phyloP scores from a whole-genome alignment of 345 rosid species.

The Salix dunnii region DNA sequence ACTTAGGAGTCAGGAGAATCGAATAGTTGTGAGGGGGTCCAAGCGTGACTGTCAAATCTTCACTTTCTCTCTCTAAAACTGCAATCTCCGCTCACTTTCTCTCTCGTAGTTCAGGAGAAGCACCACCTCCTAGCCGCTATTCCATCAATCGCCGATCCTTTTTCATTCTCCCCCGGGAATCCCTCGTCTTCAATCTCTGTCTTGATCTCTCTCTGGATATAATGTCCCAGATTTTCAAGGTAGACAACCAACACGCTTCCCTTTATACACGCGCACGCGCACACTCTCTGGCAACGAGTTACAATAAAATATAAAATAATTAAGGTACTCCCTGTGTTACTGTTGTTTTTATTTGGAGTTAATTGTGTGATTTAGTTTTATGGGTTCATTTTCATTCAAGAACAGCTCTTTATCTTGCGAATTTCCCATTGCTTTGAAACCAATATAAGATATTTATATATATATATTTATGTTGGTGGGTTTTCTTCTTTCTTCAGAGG shows the following conservation, averaged over 20 bases:
- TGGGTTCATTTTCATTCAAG: conserved; percentile 11
- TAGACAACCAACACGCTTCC: conserved; percentile 10
- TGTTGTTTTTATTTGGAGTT: neutral
- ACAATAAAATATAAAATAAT: neutral
- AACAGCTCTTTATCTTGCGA: neutral
- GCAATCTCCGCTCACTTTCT: conserved; percentile 22
- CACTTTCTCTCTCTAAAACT: conserved; percentile 40
- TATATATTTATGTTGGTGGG: neutral
- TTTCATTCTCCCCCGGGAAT: conserved; percentile 26
- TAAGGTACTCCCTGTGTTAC: neutral
- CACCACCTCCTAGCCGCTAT: neutral
- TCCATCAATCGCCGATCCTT: conserved; percentile 33
- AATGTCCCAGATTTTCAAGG: conserved; percentile 56
- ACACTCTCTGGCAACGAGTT: no score
- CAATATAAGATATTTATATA: no score
- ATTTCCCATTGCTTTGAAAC: neutral
- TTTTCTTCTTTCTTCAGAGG: neutral
- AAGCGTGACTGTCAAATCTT: conserved; percentile 69
- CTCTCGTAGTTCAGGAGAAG: conserved; percentile 15
- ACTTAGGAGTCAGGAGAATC: conserved; percentile 4
- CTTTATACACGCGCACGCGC: neutral
- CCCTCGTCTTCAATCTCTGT: conserved; percentile 35
- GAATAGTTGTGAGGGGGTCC: conserved; percentile 31
- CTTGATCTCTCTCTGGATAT: conserved; percentile 19
- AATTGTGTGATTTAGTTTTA: neutral